Evolutionary conservation across 2,329 filamentous ascomycete species (phyloP).

Genomic region (Ceratocystis cacaofunesta): DNA sequence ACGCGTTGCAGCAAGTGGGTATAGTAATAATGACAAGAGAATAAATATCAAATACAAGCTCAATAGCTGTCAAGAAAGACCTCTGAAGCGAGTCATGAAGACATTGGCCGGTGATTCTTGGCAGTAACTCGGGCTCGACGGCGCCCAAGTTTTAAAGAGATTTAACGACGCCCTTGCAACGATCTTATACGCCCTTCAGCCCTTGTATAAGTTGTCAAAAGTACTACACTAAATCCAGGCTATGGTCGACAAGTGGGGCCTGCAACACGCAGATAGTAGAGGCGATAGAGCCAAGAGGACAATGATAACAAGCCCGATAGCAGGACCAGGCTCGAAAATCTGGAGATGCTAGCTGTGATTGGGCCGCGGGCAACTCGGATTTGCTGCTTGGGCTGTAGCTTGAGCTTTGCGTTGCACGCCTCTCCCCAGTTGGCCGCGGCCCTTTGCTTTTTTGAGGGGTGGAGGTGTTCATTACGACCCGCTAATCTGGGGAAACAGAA

Average conservation of each 20-base stretch:
- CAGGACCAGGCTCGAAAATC: not conserved
- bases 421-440: not conserved
- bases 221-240: not conserved
- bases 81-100: too few species aligned
- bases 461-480: not conserved
- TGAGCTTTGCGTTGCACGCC: not conserved
- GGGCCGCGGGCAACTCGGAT: not conserved
- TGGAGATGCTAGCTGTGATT: not conserved
- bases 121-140: not conserved
- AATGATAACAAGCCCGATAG: not conserved
- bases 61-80: not conserved
- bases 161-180: not conserved
- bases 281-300: too few species aligned
- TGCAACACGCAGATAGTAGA: not conserved
- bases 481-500: not conserved
- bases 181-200: not conserved
- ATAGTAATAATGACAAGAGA: not conserved
- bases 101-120: not conserved
- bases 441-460: not conserved
- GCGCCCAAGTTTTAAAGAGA: not conserved
- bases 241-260: not conserved
- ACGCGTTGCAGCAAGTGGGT: not conserved
- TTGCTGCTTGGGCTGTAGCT: not conserved
- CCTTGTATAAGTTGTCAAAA: conserved; percentile 3
- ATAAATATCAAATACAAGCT: not conserved